phyloP scores from a whole-genome alignment of 306 rosid species.

The Sicyos baderoa region DNA sequence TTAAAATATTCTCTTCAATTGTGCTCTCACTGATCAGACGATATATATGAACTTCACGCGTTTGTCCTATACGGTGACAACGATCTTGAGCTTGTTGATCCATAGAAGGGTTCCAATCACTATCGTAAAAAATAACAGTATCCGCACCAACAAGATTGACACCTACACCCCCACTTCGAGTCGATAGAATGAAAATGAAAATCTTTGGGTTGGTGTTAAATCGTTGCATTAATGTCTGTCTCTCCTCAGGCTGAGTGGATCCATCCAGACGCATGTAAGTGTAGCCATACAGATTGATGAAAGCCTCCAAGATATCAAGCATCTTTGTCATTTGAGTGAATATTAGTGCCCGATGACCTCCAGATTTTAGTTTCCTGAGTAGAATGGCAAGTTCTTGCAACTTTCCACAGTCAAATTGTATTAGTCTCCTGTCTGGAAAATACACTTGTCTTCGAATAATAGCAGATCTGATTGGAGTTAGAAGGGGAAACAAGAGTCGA shows the following conservation, averaged over 20 bases:
- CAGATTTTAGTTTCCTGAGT: slow-evolving; percentile 80
- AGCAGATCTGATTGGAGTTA: slow-evolving; percentile 83
- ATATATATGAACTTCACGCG: slow-evolving; percentile 93
- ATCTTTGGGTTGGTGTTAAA: slow-evolving; percentile 88
- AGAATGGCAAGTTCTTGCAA: slow-evolving; percentile 71
- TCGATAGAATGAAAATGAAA: slow-evolving; percentile 90
- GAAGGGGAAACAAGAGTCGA: slow-evolving; percentile 55
- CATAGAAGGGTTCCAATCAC: slow-evolving; percentile 99
- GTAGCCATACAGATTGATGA: slow-evolving; percentile 92
- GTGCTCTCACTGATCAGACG: slow-evolving; percentile 92
- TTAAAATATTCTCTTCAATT: slow-evolving; percentile 90
- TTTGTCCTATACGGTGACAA: slow-evolving; percentile 98
- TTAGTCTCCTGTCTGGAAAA: slow-evolving; percentile 94
- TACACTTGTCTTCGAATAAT: slow-evolving; percentile 92
- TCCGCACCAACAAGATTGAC: slow-evolving; percentile 97
- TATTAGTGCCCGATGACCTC: slow-evolving; percentile 87
- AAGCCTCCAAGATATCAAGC: slow-evolving; percentile 93
- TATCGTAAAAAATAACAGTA: slow-evolving; percentile 93
- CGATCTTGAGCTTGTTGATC: slow-evolving; percentile 99
- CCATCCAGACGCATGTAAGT: slow-evolving; percentile 98
- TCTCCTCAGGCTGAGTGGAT: slow-evolving; percentile 92
- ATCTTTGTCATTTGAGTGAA: slow-evolving; percentile 98
- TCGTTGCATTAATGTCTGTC: slow-evolving; percentile 95
- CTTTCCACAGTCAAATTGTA: slow-evolving; percentile 97
- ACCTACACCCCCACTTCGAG: slow-evolving; percentile 99